Evolutionary conservation across 106 monocot genomes (phyloP).

Genomic region (Dioscorea dumetorum): DNA sequence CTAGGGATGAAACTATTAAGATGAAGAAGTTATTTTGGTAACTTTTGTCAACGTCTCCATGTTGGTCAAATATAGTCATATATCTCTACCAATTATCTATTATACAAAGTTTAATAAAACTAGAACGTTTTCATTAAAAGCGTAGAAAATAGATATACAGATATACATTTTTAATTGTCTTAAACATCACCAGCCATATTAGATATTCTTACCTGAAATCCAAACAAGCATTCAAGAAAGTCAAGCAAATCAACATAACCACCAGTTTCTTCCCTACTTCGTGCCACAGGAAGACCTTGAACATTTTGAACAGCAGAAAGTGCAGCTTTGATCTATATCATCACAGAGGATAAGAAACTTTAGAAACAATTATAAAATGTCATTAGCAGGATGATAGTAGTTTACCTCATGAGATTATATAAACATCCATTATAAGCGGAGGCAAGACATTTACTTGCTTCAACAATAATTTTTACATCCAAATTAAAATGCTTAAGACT

Average conservation of each 20-base stretch:
- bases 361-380: too few species aligned
- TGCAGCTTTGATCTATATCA: conserved; percentile 64
- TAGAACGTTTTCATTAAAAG: too few species aligned
- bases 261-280: conserved; percentile 18
- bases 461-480: neutral
- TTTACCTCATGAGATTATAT: neutral
- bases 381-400: neutral
- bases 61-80: too few species aligned
- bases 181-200: too few species aligned
- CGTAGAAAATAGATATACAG: too few species aligned
- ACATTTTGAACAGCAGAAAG: conserved; percentile 44
- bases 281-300: conserved; percentile 49
- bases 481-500: neutral
- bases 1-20: too few species aligned
- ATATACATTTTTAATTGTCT: too few species aligned
- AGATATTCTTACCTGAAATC: conserved; percentile 56
- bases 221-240: conserved; percentile 72
- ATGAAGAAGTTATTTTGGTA: too few species aligned
- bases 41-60: too few species aligned
- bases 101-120: too few species aligned
- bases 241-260: conserved; percentile 40
- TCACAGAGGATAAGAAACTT: too few species aligned
- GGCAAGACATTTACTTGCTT: neutral
- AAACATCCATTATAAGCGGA: neutral
- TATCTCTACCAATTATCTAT: too few species aligned